These are phyloP conservation scores for Thelephora terrestris DNA, from an alignment of 1,284 basidiomycete species.

Conservation along the genomic window DNA sequence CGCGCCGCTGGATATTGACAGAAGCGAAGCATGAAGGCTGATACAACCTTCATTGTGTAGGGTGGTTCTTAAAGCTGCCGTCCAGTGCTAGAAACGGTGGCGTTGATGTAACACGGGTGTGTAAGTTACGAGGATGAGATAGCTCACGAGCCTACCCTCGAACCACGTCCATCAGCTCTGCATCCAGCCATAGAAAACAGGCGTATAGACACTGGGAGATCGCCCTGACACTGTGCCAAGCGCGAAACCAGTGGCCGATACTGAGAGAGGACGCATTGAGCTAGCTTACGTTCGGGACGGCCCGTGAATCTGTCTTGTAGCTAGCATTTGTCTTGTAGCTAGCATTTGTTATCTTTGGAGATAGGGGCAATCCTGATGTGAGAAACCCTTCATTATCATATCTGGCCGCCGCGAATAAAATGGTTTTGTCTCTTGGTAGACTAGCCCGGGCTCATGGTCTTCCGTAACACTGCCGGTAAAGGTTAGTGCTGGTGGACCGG, in stretches of 20 bases:
- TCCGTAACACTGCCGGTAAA: no score
- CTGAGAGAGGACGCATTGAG: slow-evolving; percentile 1
- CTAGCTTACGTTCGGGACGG: slow-evolving; percentile 60
- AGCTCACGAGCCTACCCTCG: slow-evolving; percentile 61
- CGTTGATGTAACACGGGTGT: background rate
- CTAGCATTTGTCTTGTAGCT: no score
- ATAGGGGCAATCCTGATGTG: slow-evolving; percentile 40
- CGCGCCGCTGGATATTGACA: slow-evolving; percentile 57
- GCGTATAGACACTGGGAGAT: slow-evolving; percentile 48
- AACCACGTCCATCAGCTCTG: slow-evolving; percentile 25
- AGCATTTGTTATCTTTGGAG: slow-evolving; percentile 60
- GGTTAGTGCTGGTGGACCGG: no score
- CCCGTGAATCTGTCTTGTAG: slow-evolving; percentile 79
- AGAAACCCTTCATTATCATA: slow-evolving; percentile 61
- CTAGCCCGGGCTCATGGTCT: slow-evolving; percentile 70
- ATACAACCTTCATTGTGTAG: slow-evolving; percentile 50
- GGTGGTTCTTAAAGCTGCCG: slow-evolving; percentile 50
- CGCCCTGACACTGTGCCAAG: slow-evolving; percentile 68
- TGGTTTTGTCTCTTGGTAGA: slow-evolving; percentile 41
- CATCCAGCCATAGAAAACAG: background rate
- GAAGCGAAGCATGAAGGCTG: slow-evolving; percentile 58
- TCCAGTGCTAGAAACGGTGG: slow-evolving; percentile 39
- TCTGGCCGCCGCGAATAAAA: slow-evolving; percentile 43
- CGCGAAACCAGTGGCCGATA: background rate
- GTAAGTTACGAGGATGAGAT: slow-evolving; percentile 1